These are phyloP conservation scores for Sanghuangporus sanghuang DNA, from an alignment of 1,284 basidiomycete genomes.

Conservation along the genomic window DNA sequence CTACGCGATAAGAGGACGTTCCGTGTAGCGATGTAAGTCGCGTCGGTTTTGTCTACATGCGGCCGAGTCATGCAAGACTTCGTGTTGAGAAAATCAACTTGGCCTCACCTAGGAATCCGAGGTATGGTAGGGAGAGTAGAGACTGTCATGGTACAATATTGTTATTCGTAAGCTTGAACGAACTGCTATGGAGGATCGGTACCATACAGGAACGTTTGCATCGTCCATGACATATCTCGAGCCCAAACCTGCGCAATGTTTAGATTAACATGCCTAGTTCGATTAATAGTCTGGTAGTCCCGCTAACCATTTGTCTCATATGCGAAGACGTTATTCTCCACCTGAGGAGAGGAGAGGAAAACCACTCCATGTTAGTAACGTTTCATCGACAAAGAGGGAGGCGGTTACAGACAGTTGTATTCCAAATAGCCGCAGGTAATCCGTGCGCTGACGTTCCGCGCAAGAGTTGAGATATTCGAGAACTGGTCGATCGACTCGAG, in stretches of 20 bases:
- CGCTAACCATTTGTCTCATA: conserved; percentile 62
- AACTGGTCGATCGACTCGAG: conserved; percentile 45
- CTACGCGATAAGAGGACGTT: conserved; percentile 52
- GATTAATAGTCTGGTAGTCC: conserved; percentile 1
- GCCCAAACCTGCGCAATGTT: too few relatives aligned
- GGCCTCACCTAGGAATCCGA: conserved; percentile 54
- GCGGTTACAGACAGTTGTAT: conserved; percentile 43
- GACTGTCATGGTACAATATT: conserved; percentile 38
- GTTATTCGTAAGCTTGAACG: background rate
- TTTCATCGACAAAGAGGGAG: background rate
- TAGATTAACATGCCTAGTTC: too few relatives aligned
- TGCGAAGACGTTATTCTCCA: conserved; percentile 62
- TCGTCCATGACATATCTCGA: conserved; percentile 76
- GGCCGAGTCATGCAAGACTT: background rate
- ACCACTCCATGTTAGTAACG: conserved; percentile 5
- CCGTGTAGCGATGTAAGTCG: conserved; percentile 57
- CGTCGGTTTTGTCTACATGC: conserved; percentile 40
- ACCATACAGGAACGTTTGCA: conserved; percentile 72
- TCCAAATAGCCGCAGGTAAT: conserved; percentile 61
- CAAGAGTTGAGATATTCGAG: conserved; percentile 41
- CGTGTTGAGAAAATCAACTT: background rate
- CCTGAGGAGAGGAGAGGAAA: conserved; percentile 28
- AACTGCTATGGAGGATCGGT: background rate
- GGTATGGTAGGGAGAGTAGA: conserved; percentile 68
- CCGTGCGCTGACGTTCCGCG: conserved; percentile 53